Evolutionary conservation across 768 basidiomycete genomes (phyloP), one percentile per base, ranked within the genome.

Genomic region (Leccinum broughii): DNA sequence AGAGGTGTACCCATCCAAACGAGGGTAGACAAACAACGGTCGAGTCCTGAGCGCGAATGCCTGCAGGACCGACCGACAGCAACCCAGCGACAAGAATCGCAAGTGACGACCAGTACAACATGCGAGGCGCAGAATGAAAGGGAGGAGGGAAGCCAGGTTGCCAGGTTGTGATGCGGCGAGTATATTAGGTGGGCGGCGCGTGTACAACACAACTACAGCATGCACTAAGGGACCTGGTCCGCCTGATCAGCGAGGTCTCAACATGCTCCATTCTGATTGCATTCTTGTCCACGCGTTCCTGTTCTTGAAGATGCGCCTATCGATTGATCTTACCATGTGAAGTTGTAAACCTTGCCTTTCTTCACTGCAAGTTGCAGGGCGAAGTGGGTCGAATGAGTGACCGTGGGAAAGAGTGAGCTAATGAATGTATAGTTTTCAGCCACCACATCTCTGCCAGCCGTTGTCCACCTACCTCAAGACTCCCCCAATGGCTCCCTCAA

Each of bases 401-500:
- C 11, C 20, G 68, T 73, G 76, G 15, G 70, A 77, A 66, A 28
- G 0, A 0, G 24, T 77, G 62, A 64, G 60, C 64, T 69, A 77
- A 68, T 65, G 28, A 65, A 73, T 77, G 39, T 78, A 77, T 46
- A 78, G 77, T 69, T 72, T 11, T 59, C 66, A 79, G 78, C 79
- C 80, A 78, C 80, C 61, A 60, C 60, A 49, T 49, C 44, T 41
- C 63, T 52, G 56, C 34, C 51, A 58, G 59, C 62, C 51, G 39
- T 49, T 41, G 41, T 41, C 64, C 60, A 68, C 69, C 64, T 67
- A 69, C 75, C 69, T 76, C 78, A 78, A 79, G 68, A 71, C 64
- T 60, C 55, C 65, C 66, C 66, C 68, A 49, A 83, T 83, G 82
- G 77, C 79, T 59, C 77, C 79, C 70, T 78, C 81, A 62, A 83